phyloP scores from a whole-genome alignment of 2,329 filamentous ascomycete species.

The Ophiostoma piceae region DNA sequence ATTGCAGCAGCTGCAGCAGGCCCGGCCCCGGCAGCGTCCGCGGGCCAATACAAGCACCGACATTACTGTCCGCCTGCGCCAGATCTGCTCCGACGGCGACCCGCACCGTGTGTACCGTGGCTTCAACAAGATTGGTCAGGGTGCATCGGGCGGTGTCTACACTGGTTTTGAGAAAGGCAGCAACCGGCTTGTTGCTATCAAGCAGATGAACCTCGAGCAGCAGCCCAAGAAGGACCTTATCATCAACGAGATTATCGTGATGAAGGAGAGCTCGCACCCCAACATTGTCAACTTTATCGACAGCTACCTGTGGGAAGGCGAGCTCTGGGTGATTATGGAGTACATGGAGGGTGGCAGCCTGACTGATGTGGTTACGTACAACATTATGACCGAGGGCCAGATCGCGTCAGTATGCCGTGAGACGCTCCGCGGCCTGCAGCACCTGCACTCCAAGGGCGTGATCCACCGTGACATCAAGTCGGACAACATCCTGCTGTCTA shows the following conservation, averaged over 20 bases:
- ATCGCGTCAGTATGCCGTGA: constrained; percentile 94
- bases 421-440: constrained; percentile 84
- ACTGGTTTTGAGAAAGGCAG: constrained; percentile 80
- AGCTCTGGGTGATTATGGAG: constrained; percentile 99
- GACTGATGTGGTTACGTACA: constrained; percentile 97
- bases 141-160: constrained; percentile 91
- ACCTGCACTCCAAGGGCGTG: constrained; percentile 94
- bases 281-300: constrained; percentile 99
- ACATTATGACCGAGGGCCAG: constrained; percentile 97
- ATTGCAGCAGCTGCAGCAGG: constrained; percentile 27
- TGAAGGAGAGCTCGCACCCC: constrained; percentile 97
- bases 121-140: constrained; percentile 93
- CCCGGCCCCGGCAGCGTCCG: constrained; percentile 69
- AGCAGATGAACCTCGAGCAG: constrained; percentile 98
- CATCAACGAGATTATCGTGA: constrained; percentile 97
- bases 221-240: constrained; percentile 99
- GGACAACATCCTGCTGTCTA: constrained; percentile 89
- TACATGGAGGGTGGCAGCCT: constrained; percentile 98
- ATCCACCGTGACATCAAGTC: constrained; percentile 99
- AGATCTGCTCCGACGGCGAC: constrained; percentile 86
- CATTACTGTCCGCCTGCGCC: constrained; percentile 74
- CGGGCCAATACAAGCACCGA: constrained; percentile 78
- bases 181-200: constrained; percentile 91
- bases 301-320: constrained; percentile 82
- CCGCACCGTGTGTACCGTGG: constrained; percentile 81